Evolutionary conservation across 139 green algal species (phyloP).

Genomic region (Deuterostichococcus epilithicus): DNA sequence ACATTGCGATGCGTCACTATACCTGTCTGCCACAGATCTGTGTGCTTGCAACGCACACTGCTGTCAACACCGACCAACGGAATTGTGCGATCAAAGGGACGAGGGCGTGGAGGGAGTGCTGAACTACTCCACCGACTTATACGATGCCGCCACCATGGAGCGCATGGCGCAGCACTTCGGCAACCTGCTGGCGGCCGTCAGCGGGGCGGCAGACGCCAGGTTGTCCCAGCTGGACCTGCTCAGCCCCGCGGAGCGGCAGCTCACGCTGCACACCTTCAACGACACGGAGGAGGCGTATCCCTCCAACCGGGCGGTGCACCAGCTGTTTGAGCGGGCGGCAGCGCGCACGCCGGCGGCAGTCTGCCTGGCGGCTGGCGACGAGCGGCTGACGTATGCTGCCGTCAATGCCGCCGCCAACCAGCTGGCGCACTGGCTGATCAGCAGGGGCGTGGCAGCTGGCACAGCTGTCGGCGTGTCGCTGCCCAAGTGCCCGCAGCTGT

Average conservation of each 20-base stretch:
- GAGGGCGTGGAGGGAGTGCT: background rate
- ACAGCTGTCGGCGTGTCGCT: conserved; percentile 35
- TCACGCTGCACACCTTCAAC: conserved; percentile 1
- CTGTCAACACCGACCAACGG: too few species aligned
- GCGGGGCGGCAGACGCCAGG: background rate
- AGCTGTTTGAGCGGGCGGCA: conserved; percentile 18
- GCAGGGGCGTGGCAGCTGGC: conserved; percentile 8
- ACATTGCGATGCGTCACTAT: background rate
- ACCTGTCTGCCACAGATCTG: background rate
- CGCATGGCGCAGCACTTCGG: background rate
- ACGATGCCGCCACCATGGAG: background rate
- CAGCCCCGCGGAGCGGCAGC: background rate
- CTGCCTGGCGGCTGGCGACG: conserved; percentile 8
- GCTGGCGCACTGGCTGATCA: conserved; percentile 27
- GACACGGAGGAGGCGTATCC: conserved; percentile 1
- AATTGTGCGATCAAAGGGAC: too few species aligned
- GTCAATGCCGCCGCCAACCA: conserved; percentile 26
- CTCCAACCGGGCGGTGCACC: background rate
- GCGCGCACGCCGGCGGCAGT: conserved; percentile 3
- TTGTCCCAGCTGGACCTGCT: background rate
- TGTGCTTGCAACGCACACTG: too few species aligned
- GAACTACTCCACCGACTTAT: background rate
- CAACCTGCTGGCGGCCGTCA: background rate
- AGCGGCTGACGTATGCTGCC: conserved; percentile 12
- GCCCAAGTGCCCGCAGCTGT: conserved; percentile 32